Percentiles rank a stretch among this genome's conserved stretches.
Evolutionary conservation across 2,329 filamentous ascomycete species (phyloP).

Genomic region (Penicillium sp.): DNA sequence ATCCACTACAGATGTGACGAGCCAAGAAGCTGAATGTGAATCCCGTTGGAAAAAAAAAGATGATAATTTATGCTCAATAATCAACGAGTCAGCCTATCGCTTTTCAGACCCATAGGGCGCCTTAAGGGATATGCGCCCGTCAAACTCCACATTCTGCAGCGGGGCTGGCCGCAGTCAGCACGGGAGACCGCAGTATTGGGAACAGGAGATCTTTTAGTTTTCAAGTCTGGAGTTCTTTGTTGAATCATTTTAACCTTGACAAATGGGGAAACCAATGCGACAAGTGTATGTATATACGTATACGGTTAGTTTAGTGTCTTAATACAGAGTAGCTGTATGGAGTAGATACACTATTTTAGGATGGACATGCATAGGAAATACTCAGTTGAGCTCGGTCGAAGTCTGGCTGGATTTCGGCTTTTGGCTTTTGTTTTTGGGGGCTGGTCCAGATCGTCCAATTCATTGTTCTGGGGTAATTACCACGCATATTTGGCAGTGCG

Average conservation of each 20-base stretch:
- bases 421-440: not conserved
- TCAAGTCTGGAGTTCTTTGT: not conserved
- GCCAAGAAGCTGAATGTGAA: not conserved
- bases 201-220: not conserved
- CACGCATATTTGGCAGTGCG: not conserved
- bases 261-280: not conserved
- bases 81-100: not conserved
- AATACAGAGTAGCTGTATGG: not conserved
- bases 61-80: not conserved
- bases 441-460: not conserved
- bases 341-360: slow-evolving; percentile 1
- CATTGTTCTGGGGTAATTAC: not conserved
- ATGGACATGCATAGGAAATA: not conserved
- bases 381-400: not conserved
- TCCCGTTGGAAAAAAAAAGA: not conserved
- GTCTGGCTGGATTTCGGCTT: not conserved
- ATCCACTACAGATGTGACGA: not conserved
- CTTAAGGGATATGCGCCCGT: not conserved
- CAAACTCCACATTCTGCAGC: slow-evolving; percentile 14
- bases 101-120: not conserved
- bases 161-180: slow-evolving; percentile 7
- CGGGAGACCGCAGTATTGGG: slow-evolving; percentile 8
- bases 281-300: not conserved
- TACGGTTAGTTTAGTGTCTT: not conserved
- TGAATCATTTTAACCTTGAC: not conserved